A percentile compares a stretch with the other conserved stretches of the same genome.
These are phyloP conservation scores for Candida sonorensis DNA, from an alignment of 805 yeast genomes.

Conservation along the genomic window DNA sequence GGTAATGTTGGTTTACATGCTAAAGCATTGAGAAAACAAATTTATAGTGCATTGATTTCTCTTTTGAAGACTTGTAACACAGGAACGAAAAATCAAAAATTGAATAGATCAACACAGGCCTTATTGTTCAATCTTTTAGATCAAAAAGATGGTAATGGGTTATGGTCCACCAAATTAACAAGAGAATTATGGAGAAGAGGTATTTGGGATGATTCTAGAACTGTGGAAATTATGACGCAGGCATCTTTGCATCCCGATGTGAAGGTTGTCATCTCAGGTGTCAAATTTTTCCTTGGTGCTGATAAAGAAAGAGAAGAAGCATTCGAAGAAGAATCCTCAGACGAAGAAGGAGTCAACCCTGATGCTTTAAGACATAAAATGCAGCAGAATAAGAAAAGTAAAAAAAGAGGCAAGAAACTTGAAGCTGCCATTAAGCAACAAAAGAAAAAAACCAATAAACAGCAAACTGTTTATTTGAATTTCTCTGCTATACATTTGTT, in stretches of 20 bases:
- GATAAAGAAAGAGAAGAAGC: constrained; percentile 89
- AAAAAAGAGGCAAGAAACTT: constrained; percentile 74
- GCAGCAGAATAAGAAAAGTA: constrained; percentile 75
- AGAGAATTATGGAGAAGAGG: constrained; percentile 97
- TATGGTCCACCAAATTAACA: constrained; percentile 94
- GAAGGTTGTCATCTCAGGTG: constrained; percentile 87
- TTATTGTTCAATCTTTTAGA: constrained; percentile 81
- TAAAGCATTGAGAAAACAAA: constrained; percentile 74
- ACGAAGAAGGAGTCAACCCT: constrained; percentile 62
- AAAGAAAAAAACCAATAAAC: constrained; percentile 52
- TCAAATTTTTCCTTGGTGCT: constrained; percentile 86
- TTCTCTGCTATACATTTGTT: constrained; percentile 92
- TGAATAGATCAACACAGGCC: constrained; percentile 89
- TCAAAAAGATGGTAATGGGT: constrained; percentile 66
- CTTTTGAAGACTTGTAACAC: constrained; percentile 77
- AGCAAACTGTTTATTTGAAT: constrained; percentile 66
- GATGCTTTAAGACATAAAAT: constrained; percentile 70
- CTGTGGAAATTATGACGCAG: constrained; percentile 96
- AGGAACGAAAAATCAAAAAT: constrained; percentile 83
- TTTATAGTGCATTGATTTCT: constrained; percentile 72
- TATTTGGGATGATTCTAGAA: constrained; percentile 95
- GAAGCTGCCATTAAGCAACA: constrained; percentile 65
- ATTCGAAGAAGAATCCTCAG: constrained; percentile 67
- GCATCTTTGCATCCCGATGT: constrained; percentile 85
- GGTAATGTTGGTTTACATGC: constrained; percentile 55